phyloP scores from a whole-genome alignment of 1,284 basidiomycete species.

The Austropuccinia psidii region DNA sequence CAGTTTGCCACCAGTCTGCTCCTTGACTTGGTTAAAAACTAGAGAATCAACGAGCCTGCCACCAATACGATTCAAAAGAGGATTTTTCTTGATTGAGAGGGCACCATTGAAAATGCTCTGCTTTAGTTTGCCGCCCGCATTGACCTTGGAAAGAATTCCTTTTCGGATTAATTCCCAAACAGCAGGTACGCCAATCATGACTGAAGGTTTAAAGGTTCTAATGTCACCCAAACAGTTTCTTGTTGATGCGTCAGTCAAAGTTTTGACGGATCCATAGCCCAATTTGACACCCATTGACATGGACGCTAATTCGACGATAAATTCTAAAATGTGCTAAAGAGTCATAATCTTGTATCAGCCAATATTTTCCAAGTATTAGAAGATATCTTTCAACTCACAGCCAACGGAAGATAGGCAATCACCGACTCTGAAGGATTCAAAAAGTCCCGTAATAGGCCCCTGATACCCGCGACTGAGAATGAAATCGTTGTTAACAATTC shows the following conservation, averaged over 20 bases:
- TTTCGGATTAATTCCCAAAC: conserved; percentile 66
- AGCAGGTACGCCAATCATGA: conserved; percentile 86
- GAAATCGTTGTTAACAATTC: conserved; percentile 42
- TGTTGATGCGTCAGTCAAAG: conserved; percentile 83
- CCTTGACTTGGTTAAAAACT: conserved; percentile 65
- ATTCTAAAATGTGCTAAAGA: conserved; percentile 35
- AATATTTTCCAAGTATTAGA: neutral
- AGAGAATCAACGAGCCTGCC: conserved; percentile 63
- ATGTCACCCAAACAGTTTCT: conserved; percentile 86
- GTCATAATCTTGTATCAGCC: neutral
- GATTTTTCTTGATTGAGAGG: conserved; percentile 58
- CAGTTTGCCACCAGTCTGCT: conserved; percentile 78
- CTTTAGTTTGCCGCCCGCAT: conserved; percentile 60
- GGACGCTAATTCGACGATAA: conserved; percentile 37
- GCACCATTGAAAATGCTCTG: conserved; percentile 67
- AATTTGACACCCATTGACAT: conserved; percentile 60
- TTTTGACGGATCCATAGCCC: conserved; percentile 90
- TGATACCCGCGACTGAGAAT: conserved; percentile 62
- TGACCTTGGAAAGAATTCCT: conserved; percentile 71
- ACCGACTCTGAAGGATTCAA: conserved; percentile 59
- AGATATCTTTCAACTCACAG: conserved; percentile 38
- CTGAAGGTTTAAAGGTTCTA: conserved; percentile 66
- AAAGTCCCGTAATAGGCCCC: conserved; percentile 67
- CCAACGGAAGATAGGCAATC: conserved; percentile 34
- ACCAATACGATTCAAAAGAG: conserved; percentile 57